Conservation (phyloP, 2,329 filamentous ascomycete genomes). For the Knufia petricola region DNA sequence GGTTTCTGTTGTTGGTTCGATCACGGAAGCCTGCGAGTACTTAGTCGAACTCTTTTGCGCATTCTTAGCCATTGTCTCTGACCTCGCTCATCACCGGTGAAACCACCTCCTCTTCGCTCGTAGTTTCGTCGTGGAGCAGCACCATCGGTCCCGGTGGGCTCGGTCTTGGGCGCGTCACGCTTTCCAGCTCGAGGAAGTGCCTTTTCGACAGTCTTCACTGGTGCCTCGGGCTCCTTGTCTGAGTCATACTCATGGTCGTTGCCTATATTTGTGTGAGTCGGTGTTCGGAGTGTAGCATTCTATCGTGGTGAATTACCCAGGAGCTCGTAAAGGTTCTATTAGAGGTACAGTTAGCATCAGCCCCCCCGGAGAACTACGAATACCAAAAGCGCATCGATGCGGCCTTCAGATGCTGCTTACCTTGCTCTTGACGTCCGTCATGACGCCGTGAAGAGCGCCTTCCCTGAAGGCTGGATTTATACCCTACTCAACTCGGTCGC, state of each 20-base stretch:
- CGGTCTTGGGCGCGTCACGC: slow-evolving; percentile 73
- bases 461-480: slow-evolving; percentile 40
- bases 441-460: slow-evolving; percentile 41
- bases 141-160: slow-evolving; percentile 42
- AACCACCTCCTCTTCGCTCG: slow-evolving; percentile 46
- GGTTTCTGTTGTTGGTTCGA: slow-evolving; percentile 66
- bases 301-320: slow-evolving; percentile 59
- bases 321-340: slow-evolving; percentile 92
- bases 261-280: slow-evolving; percentile 37
- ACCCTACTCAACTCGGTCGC: slow-evolving; percentile 37
- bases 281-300: slow-evolving; percentile 18
- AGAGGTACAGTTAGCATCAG: slow-evolving; percentile 30
- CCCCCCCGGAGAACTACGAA: slow-evolving; percentile 11
- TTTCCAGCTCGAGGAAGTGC: slow-evolving; percentile 65
- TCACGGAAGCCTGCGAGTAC: slow-evolving; percentile 60
- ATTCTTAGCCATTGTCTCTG: slow-evolving; percentile 35
- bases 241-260: slow-evolving; percentile 62
- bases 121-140: slow-evolving; percentile 35
- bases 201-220: slow-evolving; percentile 85
- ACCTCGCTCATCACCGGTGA: slow-evolving; percentile 80
- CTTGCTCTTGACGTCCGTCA: slow-evolving; percentile 45
- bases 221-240: slow-evolving; percentile 66
- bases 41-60: background rate
- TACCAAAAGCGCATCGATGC: slow-evolving; percentile 7
- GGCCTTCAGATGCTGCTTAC: slow-evolving; percentile 27